Evolutionary conservation across 257 asterid species (phyloP).

Genomic region (Salvia miltiorrhiza): DNA sequence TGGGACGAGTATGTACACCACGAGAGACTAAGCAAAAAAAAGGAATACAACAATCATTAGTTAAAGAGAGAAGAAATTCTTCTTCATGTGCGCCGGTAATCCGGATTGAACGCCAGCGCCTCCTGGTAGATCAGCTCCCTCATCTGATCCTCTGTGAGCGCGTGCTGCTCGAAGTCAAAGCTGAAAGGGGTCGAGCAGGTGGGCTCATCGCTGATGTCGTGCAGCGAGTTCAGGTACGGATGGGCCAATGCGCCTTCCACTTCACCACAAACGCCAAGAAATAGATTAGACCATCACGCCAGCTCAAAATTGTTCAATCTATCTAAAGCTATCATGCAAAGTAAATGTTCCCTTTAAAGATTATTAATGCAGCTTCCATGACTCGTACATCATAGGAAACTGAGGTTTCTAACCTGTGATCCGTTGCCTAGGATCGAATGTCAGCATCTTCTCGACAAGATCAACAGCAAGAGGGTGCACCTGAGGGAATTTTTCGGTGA

Average conservation of each 20-base stretch:
- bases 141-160: slow-evolving; percentile 83
- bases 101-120: slow-evolving; percentile 79
- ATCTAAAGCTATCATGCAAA: no score
- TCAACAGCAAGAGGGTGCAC: slow-evolving; percentile 85
- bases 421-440: slow-evolving; percentile 86
- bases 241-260: slow-evolving; percentile 88
- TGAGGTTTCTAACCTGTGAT: slow-evolving; percentile 54
- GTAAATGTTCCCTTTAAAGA: no score
- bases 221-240: slow-evolving; percentile 80
- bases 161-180: slow-evolving; percentile 91
- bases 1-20: slow-evolving; percentile 33
- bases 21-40: neutral
- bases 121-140: slow-evolving; percentile 83
- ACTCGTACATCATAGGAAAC: neutral
- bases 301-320: no score
- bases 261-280: slow-evolving; percentile 24
- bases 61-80: neutral
- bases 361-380: neutral
- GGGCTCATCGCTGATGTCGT: slow-evolving; percentile 85
- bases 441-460: slow-evolving; percentile 82
- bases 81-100: slow-evolving; percentile 53
- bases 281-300: neutral
- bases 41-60: slow-evolving; percentile 17
- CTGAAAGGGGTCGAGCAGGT: slow-evolving; percentile 56
- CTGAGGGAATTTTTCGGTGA: slow-evolving; percentile 65